Conservation (phyloP, 148 eudicot genomes). For the Linanthus parryae region DNA sequence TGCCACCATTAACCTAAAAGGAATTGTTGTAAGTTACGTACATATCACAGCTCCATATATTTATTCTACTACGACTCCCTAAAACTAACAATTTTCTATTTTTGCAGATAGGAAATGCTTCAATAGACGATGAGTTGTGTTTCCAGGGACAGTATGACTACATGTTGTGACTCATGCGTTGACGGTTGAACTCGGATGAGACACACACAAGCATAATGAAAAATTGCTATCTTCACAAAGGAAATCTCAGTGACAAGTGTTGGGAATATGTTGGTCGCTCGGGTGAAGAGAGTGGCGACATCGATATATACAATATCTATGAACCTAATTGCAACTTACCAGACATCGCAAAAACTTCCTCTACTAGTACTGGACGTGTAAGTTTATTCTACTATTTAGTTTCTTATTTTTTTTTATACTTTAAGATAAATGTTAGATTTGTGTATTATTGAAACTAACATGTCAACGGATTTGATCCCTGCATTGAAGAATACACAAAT, state of each 20-base stretch:
- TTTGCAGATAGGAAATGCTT: slow-evolving; percentile 24
- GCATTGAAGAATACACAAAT: slow-evolving; percentile 6
- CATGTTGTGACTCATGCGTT: slow-evolving; percentile 23
- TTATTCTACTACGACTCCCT: background rate
- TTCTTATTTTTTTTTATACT: too few relatives aligned
- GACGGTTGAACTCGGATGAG: slow-evolving; percentile 21
- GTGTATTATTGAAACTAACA: background rate
- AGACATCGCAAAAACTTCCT: background rate
- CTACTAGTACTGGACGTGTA: slow-evolving; percentile 13
- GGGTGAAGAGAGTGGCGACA: background rate
- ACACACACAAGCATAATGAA: slow-evolving; percentile 11
- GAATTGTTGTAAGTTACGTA: slow-evolving; percentile 13
- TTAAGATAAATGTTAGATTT: background rate
- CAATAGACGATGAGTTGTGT: slow-evolving; percentile 13
- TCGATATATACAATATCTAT: slow-evolving; percentile 19
- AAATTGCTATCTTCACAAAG: slow-evolving; percentile 9
- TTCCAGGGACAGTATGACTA: slow-evolving; percentile 12
- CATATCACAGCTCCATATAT: background rate
- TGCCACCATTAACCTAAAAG: slow-evolving; percentile 20
- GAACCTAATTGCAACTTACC: slow-evolving; percentile 12
- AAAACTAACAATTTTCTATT: background rate
- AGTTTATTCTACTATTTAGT: too few relatives aligned
- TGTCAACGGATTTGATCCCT: slow-evolving; percentile 21
- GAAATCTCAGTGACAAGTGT: slow-evolving; percentile 7
- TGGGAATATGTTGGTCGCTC: background rate